Evolutionary conservation across 2,329 filamentous ascomycete species (phyloP).

Genomic region (Scortechinia acanthostroma): DNA sequence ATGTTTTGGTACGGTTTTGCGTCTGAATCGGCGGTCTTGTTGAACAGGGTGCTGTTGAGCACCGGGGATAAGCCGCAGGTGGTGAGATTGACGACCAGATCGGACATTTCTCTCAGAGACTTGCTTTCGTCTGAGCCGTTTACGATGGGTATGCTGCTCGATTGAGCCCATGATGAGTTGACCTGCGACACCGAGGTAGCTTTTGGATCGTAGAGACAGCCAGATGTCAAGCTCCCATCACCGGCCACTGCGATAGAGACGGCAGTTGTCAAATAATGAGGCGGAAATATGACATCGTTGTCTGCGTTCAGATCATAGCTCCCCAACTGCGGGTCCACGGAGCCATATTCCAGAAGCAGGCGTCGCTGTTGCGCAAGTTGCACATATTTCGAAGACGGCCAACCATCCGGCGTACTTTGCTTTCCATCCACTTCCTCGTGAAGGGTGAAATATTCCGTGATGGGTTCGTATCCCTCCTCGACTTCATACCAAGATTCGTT

Average conservation of each 20-base stretch:
- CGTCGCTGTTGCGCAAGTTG: neutral
- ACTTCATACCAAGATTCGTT: slow-evolving; percentile 1
- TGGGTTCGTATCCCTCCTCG: neutral
- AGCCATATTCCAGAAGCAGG: neutral
- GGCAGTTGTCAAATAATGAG: neutral
- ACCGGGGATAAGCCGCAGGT: neutral
- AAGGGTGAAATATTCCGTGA: slow-evolving; percentile 1
- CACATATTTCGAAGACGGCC: neutral
- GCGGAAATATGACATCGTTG: neutral
- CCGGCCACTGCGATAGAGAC: neutral
- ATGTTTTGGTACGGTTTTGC: neutral
- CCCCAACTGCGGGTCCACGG: neutral
- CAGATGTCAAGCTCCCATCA: neutral
- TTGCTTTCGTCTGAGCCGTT: neutral
- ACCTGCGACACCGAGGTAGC: neutral
- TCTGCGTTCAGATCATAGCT: neutral
- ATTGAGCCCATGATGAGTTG: slow-evolving; percentile 1
- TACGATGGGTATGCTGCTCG: neutral
- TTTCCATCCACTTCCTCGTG: neutral
- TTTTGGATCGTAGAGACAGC: neutral
- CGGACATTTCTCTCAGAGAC: neutral
- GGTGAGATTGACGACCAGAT: neutral
- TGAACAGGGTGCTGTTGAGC: neutral
- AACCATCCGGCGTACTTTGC: neutral
- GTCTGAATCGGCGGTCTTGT: neutral